Conservation (phyloP, 805 yeast genomes). For the Metschnikowia gelsemii region DNA sequence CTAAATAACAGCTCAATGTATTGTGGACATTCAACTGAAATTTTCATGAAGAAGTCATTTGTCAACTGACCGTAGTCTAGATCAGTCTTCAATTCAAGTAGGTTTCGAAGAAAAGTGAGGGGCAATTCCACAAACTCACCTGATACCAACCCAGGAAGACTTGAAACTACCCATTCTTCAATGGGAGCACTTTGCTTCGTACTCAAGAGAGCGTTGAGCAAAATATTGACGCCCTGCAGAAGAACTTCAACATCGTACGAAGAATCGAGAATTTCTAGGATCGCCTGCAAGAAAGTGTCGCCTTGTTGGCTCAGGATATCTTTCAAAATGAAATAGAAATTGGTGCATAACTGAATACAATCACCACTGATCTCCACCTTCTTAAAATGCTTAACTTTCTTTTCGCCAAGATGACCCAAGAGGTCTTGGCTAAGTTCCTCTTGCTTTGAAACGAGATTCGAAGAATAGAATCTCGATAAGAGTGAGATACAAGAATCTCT, state of each 20-base stretch:
- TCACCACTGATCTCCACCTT: slow-evolving; percentile 3
- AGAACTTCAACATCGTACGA: slow-evolving; percentile 8
- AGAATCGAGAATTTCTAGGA: slow-evolving; percentile 12
- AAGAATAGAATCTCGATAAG: slow-evolving; percentile 6
- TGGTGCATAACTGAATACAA: slow-evolving; percentile 6
- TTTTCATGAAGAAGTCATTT: slow-evolving; percentile 34
- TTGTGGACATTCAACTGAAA: slow-evolving; percentile 22
- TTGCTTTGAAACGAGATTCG: not conserved
- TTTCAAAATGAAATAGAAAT: slow-evolving; percentile 3
- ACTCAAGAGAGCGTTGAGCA: slow-evolving; percentile 5
- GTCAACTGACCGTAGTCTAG: slow-evolving; percentile 18
- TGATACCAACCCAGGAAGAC: slow-evolving; percentile 27
- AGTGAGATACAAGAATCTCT: slow-evolving; percentile 1
- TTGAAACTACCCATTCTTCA: slow-evolving; percentile 12
- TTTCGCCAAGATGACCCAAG: slow-evolving; percentile 8
- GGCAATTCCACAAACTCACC: slow-evolving; percentile 29
- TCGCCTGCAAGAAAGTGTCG: slow-evolving; percentile 3
- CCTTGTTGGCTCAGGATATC: not conserved
- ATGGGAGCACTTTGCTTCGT: not conserved
- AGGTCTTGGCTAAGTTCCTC: slow-evolving; percentile 1
- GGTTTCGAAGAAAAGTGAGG: slow-evolving; percentile 13
- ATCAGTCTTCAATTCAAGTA: slow-evolving; percentile 8
- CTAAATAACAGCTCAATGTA: slow-evolving; percentile 6
- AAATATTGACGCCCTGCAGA: not conserved
- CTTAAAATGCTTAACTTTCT: slow-evolving; percentile 1